Evolutionary conservation across 495 filamentous ascomycete species (phyloP), one percentile per base, ranked within the genome.

Genomic region (Penicillium chermesinum): DNA sequence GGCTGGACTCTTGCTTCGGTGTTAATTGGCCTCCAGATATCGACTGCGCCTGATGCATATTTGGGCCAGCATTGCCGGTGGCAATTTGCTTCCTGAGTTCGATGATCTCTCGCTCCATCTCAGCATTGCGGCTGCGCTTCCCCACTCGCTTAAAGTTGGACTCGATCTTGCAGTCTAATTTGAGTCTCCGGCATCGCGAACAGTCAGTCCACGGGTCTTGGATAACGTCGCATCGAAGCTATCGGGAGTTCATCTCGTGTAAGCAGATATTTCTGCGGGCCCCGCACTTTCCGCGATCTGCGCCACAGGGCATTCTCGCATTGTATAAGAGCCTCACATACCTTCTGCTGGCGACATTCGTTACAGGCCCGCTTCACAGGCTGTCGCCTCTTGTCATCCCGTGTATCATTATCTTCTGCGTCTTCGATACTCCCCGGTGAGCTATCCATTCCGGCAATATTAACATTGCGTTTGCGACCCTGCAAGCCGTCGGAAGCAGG

Each of bases 321-420:
- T 48, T n/a, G n/a, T 12, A n/a, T 21, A 18, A 39, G 1, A 12
- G 13, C n/a, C 12, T 12, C 5, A 44, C 73, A 52, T 58, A 91
- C 88, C 78, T 96, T 96, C 67, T 96, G 90, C 66, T 96, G 91
- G 33, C 89, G 81, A 66, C 91, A 96, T 63, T 96, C 88, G 69
- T 96, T 95, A 64, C 90, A 95, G 13, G 90, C 90, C 49, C 89
- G 80, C 68, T 94, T 95, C 38, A 89, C 84, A 10, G 86, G 86
- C 46, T 83, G 81, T 50, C 82, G 74, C 62, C 80, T 80, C 68
- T 78, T 79, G 56, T 86, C 79, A 49, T 77, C 77, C 16, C 76
- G 75, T 17, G 66, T 67, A 14, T 81, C 74, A 27, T 56, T 72
- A 41, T 84, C 82, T 35, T 81, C 82, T 43, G 79, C 78, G 50